These are phyloP conservation scores for Aspergillus tubingensis DNA, from an alignment of 2,329 filamentous ascomycete species.

Conservation along the genomic window DNA sequence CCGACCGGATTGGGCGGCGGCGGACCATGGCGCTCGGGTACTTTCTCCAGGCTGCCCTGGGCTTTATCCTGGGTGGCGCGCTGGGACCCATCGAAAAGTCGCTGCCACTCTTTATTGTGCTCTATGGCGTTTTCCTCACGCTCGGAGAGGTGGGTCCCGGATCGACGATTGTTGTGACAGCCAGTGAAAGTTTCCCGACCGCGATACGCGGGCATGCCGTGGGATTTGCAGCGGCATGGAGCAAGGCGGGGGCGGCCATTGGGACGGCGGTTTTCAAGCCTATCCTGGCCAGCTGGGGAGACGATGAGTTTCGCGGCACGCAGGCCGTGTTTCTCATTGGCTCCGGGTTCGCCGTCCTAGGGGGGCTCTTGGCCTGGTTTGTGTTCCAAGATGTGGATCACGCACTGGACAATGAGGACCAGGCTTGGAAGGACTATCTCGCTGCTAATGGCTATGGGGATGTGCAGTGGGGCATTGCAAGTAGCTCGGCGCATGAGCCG, in stretches of 20 bases:
- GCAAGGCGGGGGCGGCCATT: conserved; percentile 55
- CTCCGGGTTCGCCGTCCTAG: conserved; percentile 52
- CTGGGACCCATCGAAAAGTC: conserved; percentile 49
- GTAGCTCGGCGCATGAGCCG: not conserved
- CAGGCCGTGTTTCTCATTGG: conserved; percentile 56
- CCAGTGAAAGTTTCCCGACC: conserved; percentile 54
- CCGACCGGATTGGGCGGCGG: conserved; percentile 52
- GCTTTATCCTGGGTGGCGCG: conserved; percentile 54
- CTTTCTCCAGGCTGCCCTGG: conserved; percentile 47
- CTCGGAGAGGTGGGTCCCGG: conserved; percentile 56
- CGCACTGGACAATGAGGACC: conserved; percentile 48
- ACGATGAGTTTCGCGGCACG: conserved; percentile 46
- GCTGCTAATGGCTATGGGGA: conserved; percentile 43
- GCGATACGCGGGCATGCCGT: conserved; percentile 53
- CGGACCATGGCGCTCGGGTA: conserved; percentile 57
- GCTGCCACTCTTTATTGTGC: conserved; percentile 54
- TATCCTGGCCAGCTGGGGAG: conserved; percentile 49
- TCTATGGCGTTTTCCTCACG: conserved; percentile 55
- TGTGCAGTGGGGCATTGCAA: conserved; percentile 27
- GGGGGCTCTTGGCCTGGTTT: conserved; percentile 48
- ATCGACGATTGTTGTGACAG: conserved; percentile 39
- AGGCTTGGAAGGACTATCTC: conserved; percentile 49
- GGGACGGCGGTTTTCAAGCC: conserved; percentile 56
- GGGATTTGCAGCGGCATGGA: conserved; percentile 51
- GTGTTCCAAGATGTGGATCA: conserved; percentile 49